phyloP scores from a whole-genome alignment of 2,329 filamentous ascomycete species.

The Fusarium luffae region DNA sequence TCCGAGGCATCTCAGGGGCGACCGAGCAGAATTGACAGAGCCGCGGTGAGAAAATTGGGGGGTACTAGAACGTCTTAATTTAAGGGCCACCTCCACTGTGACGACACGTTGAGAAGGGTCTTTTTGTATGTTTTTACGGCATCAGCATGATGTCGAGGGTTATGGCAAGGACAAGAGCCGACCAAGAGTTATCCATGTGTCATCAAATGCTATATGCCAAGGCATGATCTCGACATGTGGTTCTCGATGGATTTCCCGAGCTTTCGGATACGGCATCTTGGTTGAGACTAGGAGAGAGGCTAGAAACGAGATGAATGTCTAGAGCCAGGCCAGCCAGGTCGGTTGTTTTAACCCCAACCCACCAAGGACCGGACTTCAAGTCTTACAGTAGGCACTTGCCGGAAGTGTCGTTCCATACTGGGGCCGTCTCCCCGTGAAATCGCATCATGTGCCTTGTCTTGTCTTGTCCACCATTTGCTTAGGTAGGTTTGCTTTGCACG shows the following conservation, averaged over 20 bases:
- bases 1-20: slow-evolving; percentile 44
- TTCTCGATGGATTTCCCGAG: slow-evolving; percentile 1
- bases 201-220: neutral
- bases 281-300: slow-evolving; percentile 29
- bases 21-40: slow-evolving; percentile 41
- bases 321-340: neutral
- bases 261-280: slow-evolving; percentile 39
- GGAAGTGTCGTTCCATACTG: slow-evolving; percentile 34
- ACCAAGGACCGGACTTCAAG: neutral
- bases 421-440: slow-evolving; percentile 31
- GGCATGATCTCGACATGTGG: slow-evolving; percentile 17
- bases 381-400: neutral
- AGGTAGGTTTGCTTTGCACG: slow-evolving; percentile 23
- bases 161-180: neutral
- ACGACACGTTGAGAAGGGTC: slow-evolving; percentile 34
- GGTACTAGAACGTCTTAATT: slow-evolving; percentile 36
- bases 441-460: slow-evolving; percentile 28
- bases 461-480: neutral
- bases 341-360: slow-evolving; percentile 35
- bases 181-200: slow-evolving; percentile 4
- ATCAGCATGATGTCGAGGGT: slow-evolving; percentile 3
- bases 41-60: slow-evolving; percentile 39
- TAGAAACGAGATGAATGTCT: slow-evolving; percentile 31
- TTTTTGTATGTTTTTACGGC: slow-evolving; percentile 1
- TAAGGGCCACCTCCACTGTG: slow-evolving; percentile 36